Evolutionary conservation across 345 rosid genomes (phyloP), one percentile per base, ranked within the genome.

Genomic region (Eucalyptus tenuipes): DNA sequence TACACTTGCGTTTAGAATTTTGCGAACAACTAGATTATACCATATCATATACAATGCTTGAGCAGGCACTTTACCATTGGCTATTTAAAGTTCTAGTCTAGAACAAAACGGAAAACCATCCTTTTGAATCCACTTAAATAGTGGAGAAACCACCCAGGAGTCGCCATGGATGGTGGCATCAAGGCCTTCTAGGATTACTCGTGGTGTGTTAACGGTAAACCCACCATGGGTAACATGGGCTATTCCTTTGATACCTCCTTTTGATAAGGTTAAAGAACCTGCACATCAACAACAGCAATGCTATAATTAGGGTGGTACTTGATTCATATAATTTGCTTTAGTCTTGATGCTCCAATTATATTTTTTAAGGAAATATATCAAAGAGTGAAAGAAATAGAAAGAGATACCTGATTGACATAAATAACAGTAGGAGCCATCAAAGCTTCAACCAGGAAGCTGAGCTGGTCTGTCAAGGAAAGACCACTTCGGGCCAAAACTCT

Each of bases 181-280:
- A 52, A 85, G 93, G 82, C 95, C 99, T 68, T 95, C 88, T 0
- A 98, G 99, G 87, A 98, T 92, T 31, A 97, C 94, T 79, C 99
- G 93, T 31, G 99, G 99, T 49, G 96, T 95, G 90, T 96, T 97
- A 90, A 96, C 99, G 0, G 99, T 97, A 89, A 98, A 95, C 81
- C 98, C 99, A 89, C 99, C 99, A 47, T 99, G 99, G 11, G 99
- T 98, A 64, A 97, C 93, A 88, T 96, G 99, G 50, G 99, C 99
- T 90, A 97, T 89, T 52, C 99, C 99, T 90, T 96, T 98, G 80
- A 97, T 97, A 53, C 98, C 99, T 90, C 98, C 99, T 93, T 94
- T 94, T 91, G 82, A 94, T 94, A 71, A 97, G 49, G 91, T 96
- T 98, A 64, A 52, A 98, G 95, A 87, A 97, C 99, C 98, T 97